Evolutionary conservation across 352 stramenopile genomes (phyloP).

Genomic region (Globisporangium cederbergense): DNA sequence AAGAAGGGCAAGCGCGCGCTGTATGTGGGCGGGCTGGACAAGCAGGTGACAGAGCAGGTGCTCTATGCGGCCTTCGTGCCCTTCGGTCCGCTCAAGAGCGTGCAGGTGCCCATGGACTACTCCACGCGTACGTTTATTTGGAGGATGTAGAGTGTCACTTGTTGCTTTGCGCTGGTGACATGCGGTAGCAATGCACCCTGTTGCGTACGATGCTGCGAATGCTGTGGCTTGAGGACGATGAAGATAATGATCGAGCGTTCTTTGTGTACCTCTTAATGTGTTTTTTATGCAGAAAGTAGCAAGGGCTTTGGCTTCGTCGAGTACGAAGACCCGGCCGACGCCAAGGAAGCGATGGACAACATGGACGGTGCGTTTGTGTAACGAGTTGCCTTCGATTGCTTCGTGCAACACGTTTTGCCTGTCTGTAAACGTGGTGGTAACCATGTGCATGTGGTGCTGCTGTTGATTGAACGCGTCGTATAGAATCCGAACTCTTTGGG

Average conservation of each 20-base stretch:
- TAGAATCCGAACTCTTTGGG: slow-evolving; percentile 91
- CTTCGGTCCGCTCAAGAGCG: slow-evolving; percentile 77
- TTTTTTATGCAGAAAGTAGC: slow-evolving; percentile 44
- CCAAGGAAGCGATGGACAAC: slow-evolving; percentile 92
- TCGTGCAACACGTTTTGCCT: not conserved
- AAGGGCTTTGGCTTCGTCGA: slow-evolving; percentile 95
- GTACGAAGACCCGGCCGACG: slow-evolving; percentile 88
- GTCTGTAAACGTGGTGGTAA: not conserved
- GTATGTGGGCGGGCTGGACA: slow-evolving; percentile 90
- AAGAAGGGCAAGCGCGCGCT: slow-evolving; percentile 69
- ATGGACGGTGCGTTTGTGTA: slow-evolving; percentile 82
- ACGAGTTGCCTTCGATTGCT: too few species aligned
- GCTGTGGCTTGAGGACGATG: too few species aligned
- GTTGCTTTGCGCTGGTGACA: not conserved
- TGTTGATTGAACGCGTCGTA: slow-evolving; percentile 1
- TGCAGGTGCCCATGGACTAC: slow-evolving; percentile 76
- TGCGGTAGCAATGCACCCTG: not conserved
- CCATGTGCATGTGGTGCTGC: slow-evolving; percentile 2
- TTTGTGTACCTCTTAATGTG: not conserved
- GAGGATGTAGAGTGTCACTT: not conserved
- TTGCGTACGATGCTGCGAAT: not conserved
- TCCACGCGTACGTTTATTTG: slow-evolving; percentile 47
- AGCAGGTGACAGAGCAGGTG: slow-evolving; percentile 83
- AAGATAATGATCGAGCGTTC: not conserved
- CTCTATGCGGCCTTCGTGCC: slow-evolving; percentile 85